Evolutionary conservation across 176 grass and related monocot species (phyloP).

Genomic region (Pontederia paniculata): DNA sequence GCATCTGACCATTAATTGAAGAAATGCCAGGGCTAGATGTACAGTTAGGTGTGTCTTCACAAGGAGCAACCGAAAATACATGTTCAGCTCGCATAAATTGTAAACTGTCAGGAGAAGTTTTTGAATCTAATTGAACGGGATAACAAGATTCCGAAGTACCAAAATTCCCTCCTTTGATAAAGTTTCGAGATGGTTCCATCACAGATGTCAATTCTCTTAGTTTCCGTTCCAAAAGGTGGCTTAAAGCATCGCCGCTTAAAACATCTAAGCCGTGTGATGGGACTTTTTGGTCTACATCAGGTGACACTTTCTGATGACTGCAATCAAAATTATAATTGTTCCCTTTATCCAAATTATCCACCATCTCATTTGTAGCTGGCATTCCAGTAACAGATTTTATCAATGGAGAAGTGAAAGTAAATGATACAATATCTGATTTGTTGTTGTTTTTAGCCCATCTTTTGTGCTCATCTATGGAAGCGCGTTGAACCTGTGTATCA

Average conservation of each 20-base stretch:
- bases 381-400: conserved; percentile 40
- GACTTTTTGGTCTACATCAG: conserved; percentile 9
- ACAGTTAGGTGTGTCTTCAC: too few species aligned
- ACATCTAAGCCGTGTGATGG: conserved; percentile 19
- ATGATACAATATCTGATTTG: conserved; percentile 90
- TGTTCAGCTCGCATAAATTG: too few species aligned
- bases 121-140: too few species aligned
- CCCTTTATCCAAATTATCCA: conserved; percentile 18
- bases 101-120: too few species aligned
- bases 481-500: conserved; percentile 48
- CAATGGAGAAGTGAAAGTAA: conserved; percentile 89
- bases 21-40: too few species aligned
- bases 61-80: too few species aligned
- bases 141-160: too few species aligned
- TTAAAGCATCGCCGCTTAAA: conserved; percentile 73
- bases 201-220: conserved; percentile 64
- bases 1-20: too few species aligned
- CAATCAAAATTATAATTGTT: conserved; percentile 11
- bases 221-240: conserved; percentile 76
- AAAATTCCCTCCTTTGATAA: not conserved
- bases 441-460: conserved; percentile 41
- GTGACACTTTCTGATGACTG: conserved; percentile 16
- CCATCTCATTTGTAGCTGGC: not conserved
- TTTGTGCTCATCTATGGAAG: conserved; percentile 58
- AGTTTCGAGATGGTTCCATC: conserved; percentile 33